These are phyloP conservation scores for Pichia inconspicua DNA, from an alignment of 1,139 yeast species.

Conservation along the genomic window DNA sequence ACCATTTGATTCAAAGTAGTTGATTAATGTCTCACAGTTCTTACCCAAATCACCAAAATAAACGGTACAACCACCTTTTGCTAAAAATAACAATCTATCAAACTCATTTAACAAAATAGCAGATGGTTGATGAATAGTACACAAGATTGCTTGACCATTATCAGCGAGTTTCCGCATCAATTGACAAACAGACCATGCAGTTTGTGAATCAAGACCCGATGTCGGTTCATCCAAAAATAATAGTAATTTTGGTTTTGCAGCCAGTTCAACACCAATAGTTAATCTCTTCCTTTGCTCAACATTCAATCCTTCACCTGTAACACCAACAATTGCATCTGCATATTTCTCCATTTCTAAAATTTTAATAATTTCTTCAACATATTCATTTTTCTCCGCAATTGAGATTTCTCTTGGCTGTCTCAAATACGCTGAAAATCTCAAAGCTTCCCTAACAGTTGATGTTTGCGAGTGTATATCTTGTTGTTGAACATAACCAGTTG, in stretches of 20 bases:
- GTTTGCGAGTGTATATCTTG: slow-evolving; percentile 56
- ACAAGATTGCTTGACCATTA: slow-evolving; percentile 50
- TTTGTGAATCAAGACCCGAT: slow-evolving; percentile 53
- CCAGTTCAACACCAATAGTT: slow-evolving; percentile 58
- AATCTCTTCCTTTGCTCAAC: slow-evolving; percentile 62
- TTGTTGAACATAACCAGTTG: slow-evolving; percentile 62
- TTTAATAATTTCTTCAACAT: slow-evolving; percentile 52
- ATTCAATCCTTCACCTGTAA: slow-evolving; percentile 50
- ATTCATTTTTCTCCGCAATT: slow-evolving; percentile 41
- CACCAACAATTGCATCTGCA: slow-evolving; percentile 60
- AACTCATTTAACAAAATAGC: slow-evolving; percentile 49
- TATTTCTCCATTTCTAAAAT: slow-evolving; percentile 52
- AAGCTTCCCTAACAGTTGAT: slow-evolving; percentile 53
- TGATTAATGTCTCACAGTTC: slow-evolving; percentile 40
- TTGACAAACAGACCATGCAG: slow-evolving; percentile 50
- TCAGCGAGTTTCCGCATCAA: slow-evolving; percentile 43
- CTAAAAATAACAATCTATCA: slow-evolving; percentile 42
- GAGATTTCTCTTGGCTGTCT: slow-evolving; percentile 49
- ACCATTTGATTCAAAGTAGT: slow-evolving; percentile 45
- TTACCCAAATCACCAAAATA: slow-evolving; percentile 63
- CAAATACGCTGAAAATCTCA: slow-evolving; percentile 53
- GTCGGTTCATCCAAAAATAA: slow-evolving; percentile 53
- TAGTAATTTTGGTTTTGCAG: slow-evolving; percentile 45
- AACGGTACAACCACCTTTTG: slow-evolving; percentile 56
- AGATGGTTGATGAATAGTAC: slow-evolving; percentile 57